phyloP scores from a whole-genome alignment of 805 yeast species.

The Sungouiozyma ichnusensis region DNA sequence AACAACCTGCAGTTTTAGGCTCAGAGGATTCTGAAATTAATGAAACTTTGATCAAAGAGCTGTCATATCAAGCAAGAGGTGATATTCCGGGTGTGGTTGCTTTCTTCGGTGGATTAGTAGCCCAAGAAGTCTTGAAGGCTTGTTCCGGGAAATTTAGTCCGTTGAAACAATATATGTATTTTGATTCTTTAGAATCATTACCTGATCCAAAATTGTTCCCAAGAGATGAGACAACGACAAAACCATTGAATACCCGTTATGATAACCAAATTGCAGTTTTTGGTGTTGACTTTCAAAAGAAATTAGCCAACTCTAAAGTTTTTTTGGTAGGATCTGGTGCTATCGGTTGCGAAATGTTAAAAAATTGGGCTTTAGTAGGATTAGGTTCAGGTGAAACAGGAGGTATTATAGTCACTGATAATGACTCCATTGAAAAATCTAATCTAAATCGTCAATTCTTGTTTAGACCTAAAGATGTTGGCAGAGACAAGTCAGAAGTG shows the following conservation, averaged over 20 bases:
- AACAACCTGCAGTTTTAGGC: constrained; percentile 44
- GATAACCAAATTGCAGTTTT: constrained; percentile 95
- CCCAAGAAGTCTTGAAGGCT: constrained; percentile 93
- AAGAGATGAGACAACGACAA: constrained; percentile 61
- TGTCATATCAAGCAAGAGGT: constrained; percentile 81
- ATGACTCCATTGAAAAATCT: constrained; percentile 89
- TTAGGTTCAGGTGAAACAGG: constrained; percentile 89
- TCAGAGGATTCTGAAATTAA: constrained; percentile 46
- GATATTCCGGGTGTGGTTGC: constrained; percentile 86
- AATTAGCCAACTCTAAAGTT: constrained; percentile 64
- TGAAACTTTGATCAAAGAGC: constrained; percentile 54
- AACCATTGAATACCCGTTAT: constrained; percentile 72
- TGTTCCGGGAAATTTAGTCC: constrained; percentile 95
- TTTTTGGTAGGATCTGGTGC: constrained; percentile 97
- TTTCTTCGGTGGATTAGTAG: constrained; percentile 85
- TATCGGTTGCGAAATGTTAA: constrained; percentile 97
- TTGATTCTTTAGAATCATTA: constrained; percentile 86
- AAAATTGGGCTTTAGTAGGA: constrained; percentile 97
- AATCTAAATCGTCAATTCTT: constrained; percentile 93
- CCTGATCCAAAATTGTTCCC: constrained; percentile 50
- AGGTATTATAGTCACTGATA: constrained; percentile 70
- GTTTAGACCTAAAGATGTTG: constrained; percentile 91
- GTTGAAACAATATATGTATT: constrained; percentile 81
- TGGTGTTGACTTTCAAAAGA: constrained; percentile 67
- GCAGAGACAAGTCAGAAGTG: constrained; percentile 78